A percentile compares a stretch with the other conserved stretches of the same genome.
Evolutionary conservation across 139 green algal genomes (phyloP).

Genomic region (Desmodesmus armatus): DNA sequence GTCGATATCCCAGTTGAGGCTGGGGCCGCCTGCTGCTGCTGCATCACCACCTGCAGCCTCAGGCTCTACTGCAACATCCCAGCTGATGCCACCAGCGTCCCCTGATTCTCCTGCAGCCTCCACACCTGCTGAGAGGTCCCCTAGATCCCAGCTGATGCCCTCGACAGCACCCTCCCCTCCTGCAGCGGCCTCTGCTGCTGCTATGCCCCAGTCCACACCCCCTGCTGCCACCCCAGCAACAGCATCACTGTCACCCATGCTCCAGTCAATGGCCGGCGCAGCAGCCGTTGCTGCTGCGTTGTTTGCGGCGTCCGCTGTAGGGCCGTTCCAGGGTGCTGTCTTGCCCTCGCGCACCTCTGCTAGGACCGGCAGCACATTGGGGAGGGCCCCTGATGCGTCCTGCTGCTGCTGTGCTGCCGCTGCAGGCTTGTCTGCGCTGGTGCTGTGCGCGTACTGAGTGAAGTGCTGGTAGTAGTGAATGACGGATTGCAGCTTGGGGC

Average conservation of each 20-base stretch:
- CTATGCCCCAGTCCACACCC: slow-evolving; percentile 1
- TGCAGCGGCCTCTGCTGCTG: slow-evolving; percentile 20
- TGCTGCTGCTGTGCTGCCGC: slow-evolving; percentile 6
- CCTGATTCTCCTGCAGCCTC: background rate
- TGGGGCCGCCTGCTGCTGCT: slow-evolving; percentile 30
- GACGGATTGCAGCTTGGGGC: background rate
- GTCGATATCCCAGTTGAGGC: slow-evolving; percentile 77
- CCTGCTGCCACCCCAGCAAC: slow-evolving; percentile 19
- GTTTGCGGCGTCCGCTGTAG: background rate
- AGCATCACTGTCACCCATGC: background rate
- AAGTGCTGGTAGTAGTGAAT: slow-evolving; percentile 55
- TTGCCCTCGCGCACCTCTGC: slow-evolving; percentile 51
- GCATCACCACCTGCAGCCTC: slow-evolving; percentile 8
- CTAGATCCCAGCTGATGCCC: slow-evolving; percentile 49
- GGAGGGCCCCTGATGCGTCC: background rate
- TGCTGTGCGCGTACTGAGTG: slow-evolving; percentile 35
- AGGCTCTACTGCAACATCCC: slow-evolving; percentile 53
- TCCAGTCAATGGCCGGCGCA: background rate
- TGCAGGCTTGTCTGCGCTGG: background rate
- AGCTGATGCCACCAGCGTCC: slow-evolving; percentile 51
- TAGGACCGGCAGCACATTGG: slow-evolving; percentile 49
- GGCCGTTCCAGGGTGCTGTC: slow-evolving; percentile 17
- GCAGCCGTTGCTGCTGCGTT: slow-evolving; percentile 1
- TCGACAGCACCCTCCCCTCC: slow-evolving; percentile 2
- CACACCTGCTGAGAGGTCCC: background rate